Base-by-base conservation (phyloP, 1,139 yeast genomes). In the Kazachstania sp. region DNA sequence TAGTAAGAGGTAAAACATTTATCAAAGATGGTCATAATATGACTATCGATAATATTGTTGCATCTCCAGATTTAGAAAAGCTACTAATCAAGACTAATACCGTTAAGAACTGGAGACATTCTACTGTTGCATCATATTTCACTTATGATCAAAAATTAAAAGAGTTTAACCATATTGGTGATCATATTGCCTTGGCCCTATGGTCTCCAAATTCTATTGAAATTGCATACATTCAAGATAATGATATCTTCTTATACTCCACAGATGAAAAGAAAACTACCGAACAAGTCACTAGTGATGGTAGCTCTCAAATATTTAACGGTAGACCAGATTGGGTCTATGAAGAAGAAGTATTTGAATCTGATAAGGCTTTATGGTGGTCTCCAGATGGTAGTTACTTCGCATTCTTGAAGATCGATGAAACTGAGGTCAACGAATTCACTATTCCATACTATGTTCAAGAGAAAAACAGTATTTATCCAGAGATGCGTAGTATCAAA, bases 261-360 rank as follows among this genome's bases (percentile, higher is more conserved):
- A 47, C 64, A 63, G 51, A 75, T 69, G 53, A 67, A 67, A 26
- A 73, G 63, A 41, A 47, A 26, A 55, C 61, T 1, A 52, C 58
- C 40, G 29, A 38, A 28, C 42, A 28, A 16, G 53, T 64, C 1
- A 63, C 73, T 65, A 55, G 59, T 15, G 88, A 81, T 56, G 97
- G 97, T 0, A 78, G 83, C 28, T 68, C 70, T 0, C 69, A 74
- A 45, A 71, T 87, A n/a, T 85, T 85, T 65, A 88, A 94, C 60
- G 99, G 97, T 4, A 84, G 82, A 52, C 90, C 97, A 0, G 98
- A 92, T 59, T 92, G 98, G 98, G 92, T 92, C 1, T 92, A 92
- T 60, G 98, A 92, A 64, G 99, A 92, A 60, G 98, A 94, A 63
- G 88, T 92, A 1, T 69, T 83, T 38, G 77, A 77, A 3, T 72